Percentiles rank a stretch among this genome's conserved stretches.
Evolutionary conservation across 163 green algal genomes (phyloP).

Genomic region (Smithsoniella earleae): DNA sequence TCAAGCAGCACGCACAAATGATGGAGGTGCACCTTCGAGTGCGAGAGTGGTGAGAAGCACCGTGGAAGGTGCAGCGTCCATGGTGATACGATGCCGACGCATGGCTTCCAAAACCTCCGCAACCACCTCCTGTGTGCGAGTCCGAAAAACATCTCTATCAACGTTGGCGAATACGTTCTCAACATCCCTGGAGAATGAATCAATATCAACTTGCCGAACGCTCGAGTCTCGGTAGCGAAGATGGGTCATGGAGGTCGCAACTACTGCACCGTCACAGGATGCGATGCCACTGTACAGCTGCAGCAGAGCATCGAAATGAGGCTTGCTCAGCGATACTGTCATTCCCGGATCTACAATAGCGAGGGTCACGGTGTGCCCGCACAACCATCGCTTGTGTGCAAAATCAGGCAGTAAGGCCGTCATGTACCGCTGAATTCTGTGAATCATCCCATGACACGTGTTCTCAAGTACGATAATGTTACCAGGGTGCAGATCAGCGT

Average conservation of each 20-base stretch:
- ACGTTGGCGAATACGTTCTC: constrained; percentile 58
- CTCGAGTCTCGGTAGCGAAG: background rate
- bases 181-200: constrained; percentile 58
- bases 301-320: constrained; percentile 10
- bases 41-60: background rate
- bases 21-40: background rate
- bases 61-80: constrained; percentile 7
- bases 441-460: too few species aligned
- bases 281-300: constrained; percentile 13
- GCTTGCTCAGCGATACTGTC: constrained; percentile 9
- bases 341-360: constrained; percentile 6
- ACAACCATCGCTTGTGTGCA: background rate
- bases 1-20: background rate
- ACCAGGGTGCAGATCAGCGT: constrained; percentile 89
- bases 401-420: background rate
- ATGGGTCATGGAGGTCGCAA: background rate
- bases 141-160: constrained; percentile 58
- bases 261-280: background rate
- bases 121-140: constrained; percentile 67
- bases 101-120: constrained; percentile 73
- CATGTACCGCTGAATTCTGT: background rate
- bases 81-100: constrained; percentile 50
- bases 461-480: constrained; percentile 79
- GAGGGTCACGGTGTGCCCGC: background rate
- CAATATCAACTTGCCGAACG: constrained; percentile 35